Evolutionary conservation across 2,329 filamentous ascomycete species (phyloP).

Genomic region (Claviceps maximensis): DNA sequence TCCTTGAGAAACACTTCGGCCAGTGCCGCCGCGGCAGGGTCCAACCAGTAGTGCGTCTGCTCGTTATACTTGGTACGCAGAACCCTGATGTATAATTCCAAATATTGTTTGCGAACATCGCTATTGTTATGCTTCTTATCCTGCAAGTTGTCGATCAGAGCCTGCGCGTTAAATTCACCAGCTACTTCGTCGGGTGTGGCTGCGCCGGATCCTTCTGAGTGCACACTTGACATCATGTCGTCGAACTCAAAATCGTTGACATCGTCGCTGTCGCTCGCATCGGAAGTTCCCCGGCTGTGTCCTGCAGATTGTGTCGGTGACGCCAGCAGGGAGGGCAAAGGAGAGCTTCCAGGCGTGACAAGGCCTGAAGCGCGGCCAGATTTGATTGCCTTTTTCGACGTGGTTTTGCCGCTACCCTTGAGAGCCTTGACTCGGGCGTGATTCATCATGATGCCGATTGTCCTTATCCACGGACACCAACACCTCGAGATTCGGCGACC

Average conservation of each 20-base stretch:
- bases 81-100: constrained; percentile 27
- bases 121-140: constrained; percentile 65
- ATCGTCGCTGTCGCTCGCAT: constrained; percentile 42
- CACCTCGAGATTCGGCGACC: no score
- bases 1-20: constrained; percentile 56
- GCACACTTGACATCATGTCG: constrained; percentile 29
- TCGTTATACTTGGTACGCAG: constrained; percentile 34
- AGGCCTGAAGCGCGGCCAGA: constrained; percentile 44
- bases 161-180: constrained; percentile 44
- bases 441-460: constrained; percentile 33
- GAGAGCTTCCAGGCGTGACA: constrained; percentile 44
- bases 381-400: constrained; percentile 52
- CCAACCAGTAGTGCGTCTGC: constrained; percentile 32
- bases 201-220: constrained; percentile 29
- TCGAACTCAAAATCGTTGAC: constrained; percentile 26
- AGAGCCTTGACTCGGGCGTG: constrained; percentile 56
- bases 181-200: constrained; percentile 54
- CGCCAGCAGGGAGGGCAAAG: constrained; percentile 40
- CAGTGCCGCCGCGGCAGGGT: constrained; percentile 41
- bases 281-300: constrained; percentile 49
- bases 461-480: no score
- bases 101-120: constrained; percentile 47
- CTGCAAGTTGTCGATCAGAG: constrained; percentile 57
- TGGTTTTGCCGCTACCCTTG: constrained; percentile 56
- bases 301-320: constrained; percentile 47